Evolutionary conservation across 2,329 filamentous ascomycete genomes (phyloP).

Genomic region (Aspergillus sergii): DNA sequence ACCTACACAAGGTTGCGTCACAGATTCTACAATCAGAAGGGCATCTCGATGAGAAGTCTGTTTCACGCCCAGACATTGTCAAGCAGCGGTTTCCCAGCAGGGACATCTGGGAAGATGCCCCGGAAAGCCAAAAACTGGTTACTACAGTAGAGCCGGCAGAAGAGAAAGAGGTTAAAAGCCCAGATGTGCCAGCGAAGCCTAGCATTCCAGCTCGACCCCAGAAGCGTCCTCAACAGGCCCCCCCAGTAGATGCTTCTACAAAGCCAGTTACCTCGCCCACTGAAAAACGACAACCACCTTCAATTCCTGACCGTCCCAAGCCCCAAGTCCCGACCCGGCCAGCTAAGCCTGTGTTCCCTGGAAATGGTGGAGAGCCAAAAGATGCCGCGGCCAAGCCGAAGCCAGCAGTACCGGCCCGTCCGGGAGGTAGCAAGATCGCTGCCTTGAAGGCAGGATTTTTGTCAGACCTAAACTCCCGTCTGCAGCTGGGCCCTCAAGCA

Average conservation of each 20-base stretch:
- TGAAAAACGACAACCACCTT: slow-evolving; percentile 54
- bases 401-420: slow-evolving; percentile 77
- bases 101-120: slow-evolving; percentile 93
- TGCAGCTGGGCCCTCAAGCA: slow-evolving; percentile 81
- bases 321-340: slow-evolving; percentile 69
- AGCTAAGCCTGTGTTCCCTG: slow-evolving; percentile 51
- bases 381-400: slow-evolving; percentile 65
- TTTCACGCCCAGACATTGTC: slow-evolving; percentile 53
- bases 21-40: slow-evolving; percentile 37
- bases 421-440: slow-evolving; percentile 82
- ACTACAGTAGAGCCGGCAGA: slow-evolving; percentile 64
- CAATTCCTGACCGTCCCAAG: slow-evolving; percentile 62
- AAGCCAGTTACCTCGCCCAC: slow-evolving; percentile 48
- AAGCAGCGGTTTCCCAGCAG: slow-evolving; percentile 82
- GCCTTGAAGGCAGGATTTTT: slow-evolving; percentile 89
- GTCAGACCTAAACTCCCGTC: slow-evolving; percentile 85
- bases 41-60: slow-evolving; percentile 22
- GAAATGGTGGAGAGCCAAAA: slow-evolving; percentile 34
- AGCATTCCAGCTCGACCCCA: slow-evolving; percentile 37
- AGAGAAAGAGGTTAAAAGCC: slow-evolving; percentile 51
- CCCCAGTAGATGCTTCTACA: slow-evolving; percentile 34
- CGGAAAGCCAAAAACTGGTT: slow-evolving; percentile 78
- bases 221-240: slow-evolving; percentile 35
- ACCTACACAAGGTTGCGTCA: slow-evolving; percentile 37
- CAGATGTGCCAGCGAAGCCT: slow-evolving; percentile 37